phyloP scores from a whole-genome alignment of 1,139 yeast genomes.

The Magnusiomyces suaveolens region DNA sequence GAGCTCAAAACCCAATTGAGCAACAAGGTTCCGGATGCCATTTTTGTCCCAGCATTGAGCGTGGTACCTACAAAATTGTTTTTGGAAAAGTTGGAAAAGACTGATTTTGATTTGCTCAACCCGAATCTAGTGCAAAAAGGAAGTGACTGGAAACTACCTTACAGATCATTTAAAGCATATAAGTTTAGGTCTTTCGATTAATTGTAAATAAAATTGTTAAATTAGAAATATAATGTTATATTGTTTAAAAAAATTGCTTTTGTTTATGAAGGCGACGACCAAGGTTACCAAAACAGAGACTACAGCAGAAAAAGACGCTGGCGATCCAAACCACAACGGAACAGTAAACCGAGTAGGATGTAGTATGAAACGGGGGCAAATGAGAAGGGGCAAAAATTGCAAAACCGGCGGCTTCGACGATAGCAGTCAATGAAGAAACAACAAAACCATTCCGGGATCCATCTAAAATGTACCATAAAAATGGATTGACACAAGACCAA shows the following conservation, averaged over 20 bases:
- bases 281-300: slow-evolving; percentile 59
- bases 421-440: slow-evolving; percentile 27
- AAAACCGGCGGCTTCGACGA: slow-evolving; percentile 26
- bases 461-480: slow-evolving; percentile 73
- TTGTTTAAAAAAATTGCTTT: too few relatives aligned
- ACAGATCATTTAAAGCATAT: slow-evolving; percentile 51
- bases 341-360: slow-evolving; percentile 18
- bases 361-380: slow-evolving; percentile 17
- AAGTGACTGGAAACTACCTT: slow-evolving; percentile 67
- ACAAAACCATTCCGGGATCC: slow-evolving; percentile 58
- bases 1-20: slow-evolving; percentile 32
- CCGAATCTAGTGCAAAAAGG: slow-evolving; percentile 26
- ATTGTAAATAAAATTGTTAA: not conserved
- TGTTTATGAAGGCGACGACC: slow-evolving; percentile 52
- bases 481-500: slow-evolving; percentile 68
- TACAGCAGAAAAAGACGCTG: slow-evolving; percentile 59
- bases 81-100: slow-evolving; percentile 48
- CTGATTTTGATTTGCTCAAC: slow-evolving; percentile 54
- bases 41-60: slow-evolving; percentile 47
- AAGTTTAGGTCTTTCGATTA: slow-evolving; percentile 23
- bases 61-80: slow-evolving; percentile 58
- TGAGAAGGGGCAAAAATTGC: slow-evolving; percentile 27
- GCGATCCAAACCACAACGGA: slow-evolving; percentile 41
- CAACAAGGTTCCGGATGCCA: slow-evolving; percentile 49
- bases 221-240: not conserved